Evolutionary conservation across 169 alveolate genomes (phyloP).

Genomic region (Plasmodium cynomolgi): DNA sequence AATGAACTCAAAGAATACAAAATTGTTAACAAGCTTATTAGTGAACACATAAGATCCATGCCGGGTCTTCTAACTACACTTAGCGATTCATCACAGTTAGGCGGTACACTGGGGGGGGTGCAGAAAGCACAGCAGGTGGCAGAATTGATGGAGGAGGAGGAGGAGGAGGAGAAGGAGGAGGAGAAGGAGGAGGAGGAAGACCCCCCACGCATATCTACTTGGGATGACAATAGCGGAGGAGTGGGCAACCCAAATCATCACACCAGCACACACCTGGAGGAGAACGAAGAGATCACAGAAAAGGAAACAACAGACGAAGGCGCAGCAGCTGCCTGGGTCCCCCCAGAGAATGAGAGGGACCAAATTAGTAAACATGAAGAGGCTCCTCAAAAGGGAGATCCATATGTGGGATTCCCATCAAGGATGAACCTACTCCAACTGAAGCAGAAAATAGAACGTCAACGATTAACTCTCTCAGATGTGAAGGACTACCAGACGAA

Average conservation of each 20-base stretch:
- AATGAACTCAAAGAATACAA: conserved; percentile 46
- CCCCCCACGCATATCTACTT: neutral
- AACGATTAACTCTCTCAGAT: conserved; percentile 23
- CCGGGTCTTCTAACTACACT: neutral
- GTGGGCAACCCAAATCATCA: neutral
- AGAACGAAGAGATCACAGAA: neutral
- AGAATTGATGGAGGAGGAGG: neutral
- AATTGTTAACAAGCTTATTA: conserved; percentile 7
- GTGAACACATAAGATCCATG: conserved; percentile 2
- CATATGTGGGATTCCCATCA: neutral
- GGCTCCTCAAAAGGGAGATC: neutral
- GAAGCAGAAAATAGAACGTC: conserved; percentile 23
- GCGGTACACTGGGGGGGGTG: neutral
- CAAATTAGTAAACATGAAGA: neutral
- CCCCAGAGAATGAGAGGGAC: neutral
- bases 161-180: neutral
- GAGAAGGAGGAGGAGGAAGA: neutral
- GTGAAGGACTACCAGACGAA: neutral
- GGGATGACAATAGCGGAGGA: neutral
- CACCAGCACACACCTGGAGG: neutral
- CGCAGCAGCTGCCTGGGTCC: neutral
- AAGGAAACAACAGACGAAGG: neutral
- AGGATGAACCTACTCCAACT: conserved; percentile 15
- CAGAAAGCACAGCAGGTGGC: neutral
- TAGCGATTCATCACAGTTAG: neutral